Conservation (phyloP, 2,329 filamentous ascomycete genomes). For the Hymenoscyphus fraxineus region DNA sequence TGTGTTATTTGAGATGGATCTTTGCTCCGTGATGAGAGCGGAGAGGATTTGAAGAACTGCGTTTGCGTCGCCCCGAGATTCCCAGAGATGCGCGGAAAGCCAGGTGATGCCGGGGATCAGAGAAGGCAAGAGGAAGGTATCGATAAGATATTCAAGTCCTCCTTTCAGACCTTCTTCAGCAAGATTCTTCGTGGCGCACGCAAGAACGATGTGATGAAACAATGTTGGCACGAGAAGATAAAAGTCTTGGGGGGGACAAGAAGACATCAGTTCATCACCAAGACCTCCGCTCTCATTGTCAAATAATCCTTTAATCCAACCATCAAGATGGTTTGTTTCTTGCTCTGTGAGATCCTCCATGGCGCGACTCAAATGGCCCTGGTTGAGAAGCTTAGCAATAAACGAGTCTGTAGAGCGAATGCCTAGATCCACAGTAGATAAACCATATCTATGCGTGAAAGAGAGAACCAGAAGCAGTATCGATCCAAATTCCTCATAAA, state of each 20-base stretch:
- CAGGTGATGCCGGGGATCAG: slow-evolving; percentile 70
- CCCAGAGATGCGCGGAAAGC: slow-evolving; percentile 66
- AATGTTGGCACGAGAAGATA: slow-evolving; percentile 74
- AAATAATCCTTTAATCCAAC: slow-evolving; percentile 76
- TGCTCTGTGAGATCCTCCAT: slow-evolving; percentile 59
- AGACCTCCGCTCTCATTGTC: slow-evolving; percentile 70
- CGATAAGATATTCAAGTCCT: slow-evolving; percentile 75
- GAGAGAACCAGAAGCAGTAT: slow-evolving; percentile 70
- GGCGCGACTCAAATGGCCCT: slow-evolving; percentile 53
- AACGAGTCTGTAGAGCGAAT: slow-evolving; percentile 58
- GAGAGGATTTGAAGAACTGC: slow-evolving; percentile 69
- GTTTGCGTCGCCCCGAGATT: slow-evolving; percentile 62
- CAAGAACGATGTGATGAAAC: slow-evolving; percentile 71
- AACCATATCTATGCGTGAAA: slow-evolving; percentile 70
- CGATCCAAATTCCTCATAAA: slow-evolving; percentile 81
- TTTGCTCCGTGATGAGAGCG: slow-evolving; percentile 62
- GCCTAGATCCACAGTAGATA: slow-evolving; percentile 63
- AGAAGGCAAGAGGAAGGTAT: slow-evolving; percentile 76
- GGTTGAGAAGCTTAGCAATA: slow-evolving; percentile 61
- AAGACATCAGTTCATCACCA: slow-evolving; percentile 76
- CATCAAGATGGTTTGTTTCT: slow-evolving; percentile 62
- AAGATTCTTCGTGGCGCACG: slow-evolving; percentile 61
- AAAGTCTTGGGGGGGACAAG: slow-evolving; percentile 78
- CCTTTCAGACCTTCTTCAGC: slow-evolving; percentile 67
- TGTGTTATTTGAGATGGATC: slow-evolving; percentile 56